phyloP scores from a whole-genome alignment of 1,284 basidiomycete genomes.

The Rhodotorula sp. region DNA sequence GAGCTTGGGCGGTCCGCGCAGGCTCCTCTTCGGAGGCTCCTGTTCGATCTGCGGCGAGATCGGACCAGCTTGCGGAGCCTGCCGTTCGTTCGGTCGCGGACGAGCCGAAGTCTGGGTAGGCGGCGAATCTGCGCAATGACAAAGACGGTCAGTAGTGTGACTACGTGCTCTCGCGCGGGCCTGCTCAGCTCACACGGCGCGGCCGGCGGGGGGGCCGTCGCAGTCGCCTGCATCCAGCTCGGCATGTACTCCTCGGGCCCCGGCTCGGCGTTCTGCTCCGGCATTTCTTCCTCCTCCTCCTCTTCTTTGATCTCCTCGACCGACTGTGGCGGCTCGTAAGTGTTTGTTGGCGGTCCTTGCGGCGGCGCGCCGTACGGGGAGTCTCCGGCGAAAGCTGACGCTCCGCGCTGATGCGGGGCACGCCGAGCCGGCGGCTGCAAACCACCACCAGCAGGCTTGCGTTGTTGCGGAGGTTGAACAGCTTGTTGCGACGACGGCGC shows the following conservation, averaged over 20 bases:
- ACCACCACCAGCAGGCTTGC: constrained; percentile 10
- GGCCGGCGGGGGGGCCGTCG: not conserved
- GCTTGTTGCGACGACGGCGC: constrained; percentile 10
- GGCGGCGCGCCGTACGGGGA: constrained; percentile 36
- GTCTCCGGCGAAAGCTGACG: constrained; percentile 33
- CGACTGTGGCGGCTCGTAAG: constrained; percentile 23
- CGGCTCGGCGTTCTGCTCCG: not conserved
- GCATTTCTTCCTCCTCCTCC: constrained; percentile 19
- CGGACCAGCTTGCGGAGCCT: not conserved
- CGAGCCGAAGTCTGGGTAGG: not conserved
- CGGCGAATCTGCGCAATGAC: not conserved
- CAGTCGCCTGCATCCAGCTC: constrained; percentile 30
- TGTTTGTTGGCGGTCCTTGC: constrained; percentile 13
- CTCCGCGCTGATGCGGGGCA: constrained; percentile 33
- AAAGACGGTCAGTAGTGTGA: not conserved
- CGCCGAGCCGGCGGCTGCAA: constrained; percentile 27
- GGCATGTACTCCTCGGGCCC: constrained; percentile 20
- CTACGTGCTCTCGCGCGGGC: not conserved
- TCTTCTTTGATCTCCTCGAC: constrained; percentile 26
- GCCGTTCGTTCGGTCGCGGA: not conserved
- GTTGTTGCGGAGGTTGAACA: constrained; percentile 17
- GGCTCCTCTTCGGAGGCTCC: not conserved
- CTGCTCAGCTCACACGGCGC: constrained; percentile 5
- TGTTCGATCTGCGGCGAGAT: not conserved
- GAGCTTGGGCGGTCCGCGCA: not conserved